Conservation (phyloP, 441 rosid genomes). For the Gossypium lobatum region DNA sequence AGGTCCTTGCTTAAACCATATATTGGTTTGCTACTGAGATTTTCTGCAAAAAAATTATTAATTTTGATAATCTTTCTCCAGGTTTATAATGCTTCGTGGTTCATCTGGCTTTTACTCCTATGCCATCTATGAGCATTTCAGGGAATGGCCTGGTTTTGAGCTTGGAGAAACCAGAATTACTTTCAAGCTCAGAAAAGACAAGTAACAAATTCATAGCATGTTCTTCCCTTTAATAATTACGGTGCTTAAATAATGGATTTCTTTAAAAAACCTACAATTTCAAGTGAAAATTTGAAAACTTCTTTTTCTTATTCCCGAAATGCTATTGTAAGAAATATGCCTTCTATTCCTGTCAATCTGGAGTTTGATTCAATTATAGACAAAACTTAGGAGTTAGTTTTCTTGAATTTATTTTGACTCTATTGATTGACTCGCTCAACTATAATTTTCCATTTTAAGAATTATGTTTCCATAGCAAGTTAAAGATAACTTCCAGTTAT, state of each 20-base stretch:
- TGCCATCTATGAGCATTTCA: conserved; percentile 60
- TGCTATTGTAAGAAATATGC: background rate
- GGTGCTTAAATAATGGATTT: background rate
- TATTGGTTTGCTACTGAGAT: conserved; percentile 9
- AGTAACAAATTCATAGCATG: conserved; percentile 30
- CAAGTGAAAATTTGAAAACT: background rate
- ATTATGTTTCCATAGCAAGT: background rate
- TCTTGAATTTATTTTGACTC: background rate
- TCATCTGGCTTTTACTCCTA: conserved; percentile 79
- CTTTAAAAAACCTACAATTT: background rate
- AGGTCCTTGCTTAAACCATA: conserved; percentile 38
- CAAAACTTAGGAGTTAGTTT: background rate
- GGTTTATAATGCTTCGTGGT: conserved; percentile 70
- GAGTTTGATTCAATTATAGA: conserved; percentile 2
- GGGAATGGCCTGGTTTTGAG: conserved; percentile 74
- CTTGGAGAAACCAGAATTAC: conserved; percentile 71
- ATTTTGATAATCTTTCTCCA: conserved; percentile 25
- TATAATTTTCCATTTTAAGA: background rate
- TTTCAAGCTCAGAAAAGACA: conserved; percentile 86
- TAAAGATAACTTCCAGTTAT: conserved; percentile 2
- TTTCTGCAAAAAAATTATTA: conserved; percentile 9
- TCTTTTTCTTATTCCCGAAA: background rate
- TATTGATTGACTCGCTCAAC: background rate
- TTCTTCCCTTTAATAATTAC: conserved; percentile 1
- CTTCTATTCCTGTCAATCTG: background rate